Evolutionary conservation across 768 basidiomycete genomes (phyloP), one percentile per base, ranked within the genome.

Genomic region (Clavaria fumosa): DNA sequence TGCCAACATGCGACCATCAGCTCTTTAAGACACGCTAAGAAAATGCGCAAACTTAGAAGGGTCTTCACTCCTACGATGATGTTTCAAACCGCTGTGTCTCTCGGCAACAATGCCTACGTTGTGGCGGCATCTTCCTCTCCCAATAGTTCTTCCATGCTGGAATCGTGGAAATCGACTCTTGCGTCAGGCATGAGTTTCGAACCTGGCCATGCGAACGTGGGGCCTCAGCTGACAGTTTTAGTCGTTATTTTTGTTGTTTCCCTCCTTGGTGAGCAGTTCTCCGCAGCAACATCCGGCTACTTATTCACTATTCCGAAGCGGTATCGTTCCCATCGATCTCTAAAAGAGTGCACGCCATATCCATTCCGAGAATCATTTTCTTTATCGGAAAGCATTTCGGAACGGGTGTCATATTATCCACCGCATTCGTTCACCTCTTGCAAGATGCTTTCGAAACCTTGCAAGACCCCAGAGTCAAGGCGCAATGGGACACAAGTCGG

Each of bases 351-450:
- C 60, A 63, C 4, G 62, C 62, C 40, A 47, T 84, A 15, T 65
- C 66, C 37, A 74, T 83, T 46, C 81, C 80, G 1, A 65, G 66
- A 17, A 58, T 80, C 11, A 48, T 78, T 12, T 86, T 88, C 52
- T 86, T 88, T 54, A 62, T 83, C n/a, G 82, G 79, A 26, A 88
- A 85, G 48, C 84, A 88, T 51, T 85, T 86, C 47, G 84, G 84
- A 23, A 86, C 84, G 10, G 72, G 75, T 7, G 81, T 83, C 10
- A 88, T 88, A 23, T 53, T 88, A 3, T 74, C 83, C 3, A 88
- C 84, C 0, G 83, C 81, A 0, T 88, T 88, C 46, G 74, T 78
- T 12, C 84, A 88, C 52, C 61, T 88, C 6, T 61, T 88, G 9
- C 77, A 81, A 44, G 82, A 85, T 40, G 72, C 81, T 0, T 85